Conservation (phyloP, 2,329 filamentous ascomycete species). For the Tolypocladium pustulatum region DNA sequence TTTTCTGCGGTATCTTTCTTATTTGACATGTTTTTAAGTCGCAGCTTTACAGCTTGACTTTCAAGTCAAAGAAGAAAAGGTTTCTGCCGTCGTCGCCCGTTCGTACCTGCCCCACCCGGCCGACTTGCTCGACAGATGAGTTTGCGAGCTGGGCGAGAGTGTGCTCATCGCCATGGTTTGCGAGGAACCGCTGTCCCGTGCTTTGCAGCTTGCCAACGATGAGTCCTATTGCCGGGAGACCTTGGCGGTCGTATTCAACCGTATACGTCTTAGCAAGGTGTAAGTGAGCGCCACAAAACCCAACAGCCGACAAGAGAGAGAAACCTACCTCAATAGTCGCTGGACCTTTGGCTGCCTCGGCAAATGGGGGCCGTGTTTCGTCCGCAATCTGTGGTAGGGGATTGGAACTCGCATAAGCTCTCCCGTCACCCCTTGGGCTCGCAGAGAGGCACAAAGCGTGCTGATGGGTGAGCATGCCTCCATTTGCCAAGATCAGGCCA, state of each 20-base stretch:
- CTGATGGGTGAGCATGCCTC: slow-evolving; percentile 55
- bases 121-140: slow-evolving; percentile 8
- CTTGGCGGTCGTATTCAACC: slow-evolving; percentile 16
- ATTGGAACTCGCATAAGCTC: slow-evolving; percentile 7
- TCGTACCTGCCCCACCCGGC: slow-evolving; percentile 5
- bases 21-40: no score
- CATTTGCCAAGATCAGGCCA: slow-evolving; percentile 54
- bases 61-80: slow-evolving; percentile 8
- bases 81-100: slow-evolving; percentile 6
- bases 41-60: slow-evolving; percentile 7
- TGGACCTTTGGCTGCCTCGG: slow-evolving; percentile 8
- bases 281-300: background rate
- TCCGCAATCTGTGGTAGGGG: slow-evolving; percentile 4
- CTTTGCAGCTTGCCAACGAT: slow-evolving; percentile 11
- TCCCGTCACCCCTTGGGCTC: slow-evolving; percentile 16
- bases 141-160: slow-evolving; percentile 10
- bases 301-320: background rate
- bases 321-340: slow-evolving; percentile 14
- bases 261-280: slow-evolving; percentile 16
- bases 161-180: slow-evolving; percentile 13
- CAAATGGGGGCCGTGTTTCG: slow-evolving; percentile 7
- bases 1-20: no score
- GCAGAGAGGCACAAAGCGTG: slow-evolving; percentile 49
- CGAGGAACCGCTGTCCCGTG: slow-evolving; percentile 14
- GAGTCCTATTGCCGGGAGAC: slow-evolving; percentile 7